Conservation (phyloP, 495 filamentous ascomycete species). For the Lindgomyces ingoldianus region DNA sequence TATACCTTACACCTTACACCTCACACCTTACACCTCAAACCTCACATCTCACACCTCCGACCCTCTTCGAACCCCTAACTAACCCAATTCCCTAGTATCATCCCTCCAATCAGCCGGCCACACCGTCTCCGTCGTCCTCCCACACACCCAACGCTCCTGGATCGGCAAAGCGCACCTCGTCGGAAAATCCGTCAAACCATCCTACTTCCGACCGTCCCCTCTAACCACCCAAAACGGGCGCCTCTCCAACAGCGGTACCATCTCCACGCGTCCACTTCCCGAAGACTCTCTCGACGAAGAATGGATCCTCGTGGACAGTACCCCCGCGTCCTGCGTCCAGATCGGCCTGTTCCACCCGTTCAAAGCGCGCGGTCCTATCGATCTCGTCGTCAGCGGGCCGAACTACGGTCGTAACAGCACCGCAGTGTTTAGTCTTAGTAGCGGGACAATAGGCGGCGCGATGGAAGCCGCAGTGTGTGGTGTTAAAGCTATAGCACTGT, state of each 20-base stretch:
- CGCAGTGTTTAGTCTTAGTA: constrained; percentile 84
- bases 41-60: constrained; percentile 62
- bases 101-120: constrained; percentile 77
- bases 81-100: constrained; percentile 77
- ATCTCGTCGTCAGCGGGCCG: constrained; percentile 85
- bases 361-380: constrained; percentile 71
- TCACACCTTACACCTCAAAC: constrained; percentile 54
- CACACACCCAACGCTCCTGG: constrained; percentile 91
- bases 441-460: constrained; percentile 86
- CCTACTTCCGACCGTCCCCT: constrained; percentile 72
- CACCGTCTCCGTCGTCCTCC: constrained; percentile 83
- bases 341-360: constrained; percentile 89
- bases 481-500: constrained; percentile 74
- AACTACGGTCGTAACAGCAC: constrained; percentile 97
- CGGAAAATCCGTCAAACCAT: constrained; percentile 77
- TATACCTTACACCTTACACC: constrained; percentile 45
- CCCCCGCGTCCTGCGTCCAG: constrained; percentile 84
- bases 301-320: constrained; percentile 90
- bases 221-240: constrained; percentile 51
- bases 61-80: constrained; percentile 78
- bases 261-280: constrained; percentile 56
- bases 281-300: constrained; percentile 65
- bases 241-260: constrained; percentile 67
- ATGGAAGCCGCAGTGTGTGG: constrained; percentile 89
- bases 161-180: constrained; percentile 97